These are phyloP conservation scores for Pyronema omphalodes DNA, from an alignment of 495 filamentous ascomycete species.

Conservation along the genomic window DNA sequence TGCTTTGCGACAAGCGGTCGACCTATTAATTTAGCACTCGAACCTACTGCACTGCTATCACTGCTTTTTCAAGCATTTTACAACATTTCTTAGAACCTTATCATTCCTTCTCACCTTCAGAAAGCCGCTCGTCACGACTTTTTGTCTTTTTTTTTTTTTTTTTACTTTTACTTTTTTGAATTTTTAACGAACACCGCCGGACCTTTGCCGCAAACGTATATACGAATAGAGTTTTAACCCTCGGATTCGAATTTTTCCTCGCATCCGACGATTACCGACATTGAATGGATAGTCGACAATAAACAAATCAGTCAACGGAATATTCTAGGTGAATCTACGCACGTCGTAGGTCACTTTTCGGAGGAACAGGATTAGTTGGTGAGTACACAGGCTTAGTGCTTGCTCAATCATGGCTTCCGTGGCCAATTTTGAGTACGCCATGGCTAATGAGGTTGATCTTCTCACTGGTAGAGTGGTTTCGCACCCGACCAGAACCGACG, in stretches of 20 bases:
- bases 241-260: background rate
- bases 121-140: slow-evolving; percentile 8
- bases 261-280: background rate
- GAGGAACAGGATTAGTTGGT: slow-evolving; percentile 15
- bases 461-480: slow-evolving; percentile 8
- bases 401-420: slow-evolving; percentile 18
- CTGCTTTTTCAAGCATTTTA: slow-evolving; percentile 6
- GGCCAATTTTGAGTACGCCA: slow-evolving; percentile 14
- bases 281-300: slow-evolving; percentile 20
- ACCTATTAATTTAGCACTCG: slow-evolving; percentile 26
- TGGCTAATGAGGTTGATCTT: slow-evolving; percentile 22
- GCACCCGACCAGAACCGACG: slow-evolving; percentile 4
- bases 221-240: background rate
- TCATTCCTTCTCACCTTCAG: slow-evolving; percentile 3
- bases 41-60: slow-evolving; percentile 11
- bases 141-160: background rate
- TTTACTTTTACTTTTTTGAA: background rate
- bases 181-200: slow-evolving; percentile 1
- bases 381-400: slow-evolving; percentile 15
- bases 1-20: slow-evolving; percentile 14
- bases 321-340: slow-evolving; percentile 14
- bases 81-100: slow-evolving; percentile 4
- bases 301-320: slow-evolving; percentile 3
- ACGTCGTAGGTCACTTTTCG: slow-evolving; percentile 21
- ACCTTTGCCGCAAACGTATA: background rate